Base-by-base conservation (phyloP, 345 rosid genomes). In the Citrus maxima region DNA sequence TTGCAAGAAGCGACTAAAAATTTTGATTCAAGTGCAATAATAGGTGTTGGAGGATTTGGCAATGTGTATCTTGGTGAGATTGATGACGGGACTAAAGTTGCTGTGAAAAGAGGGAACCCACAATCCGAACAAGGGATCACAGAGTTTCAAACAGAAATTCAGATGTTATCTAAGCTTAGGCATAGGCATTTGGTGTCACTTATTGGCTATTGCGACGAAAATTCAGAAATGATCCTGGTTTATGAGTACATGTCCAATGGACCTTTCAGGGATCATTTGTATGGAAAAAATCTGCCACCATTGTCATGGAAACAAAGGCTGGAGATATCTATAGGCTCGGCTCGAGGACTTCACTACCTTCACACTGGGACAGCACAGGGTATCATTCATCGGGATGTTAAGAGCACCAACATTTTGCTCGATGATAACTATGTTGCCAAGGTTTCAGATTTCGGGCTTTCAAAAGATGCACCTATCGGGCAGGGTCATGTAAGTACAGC, bases 321-420 rank as follows among this genome's bases (percentile, higher is more conserved):
- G 7, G 97, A 93, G 88, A 91, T 93, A 73, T 84, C 84, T 78
- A 93, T 93, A 27, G 97, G 97, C 12, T 78, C 97, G 13, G 97
- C 97, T 21, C 90, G 95, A 0, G 97, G 97, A 62, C 90, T 91
- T 77, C 97, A 93, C 77, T 93, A 93, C 82, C 80, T 93, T 46
- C 97, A 93, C 82, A 93, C 97, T 0, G 97, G 97, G 21, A 91
- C 97, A n/a, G 93, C 97, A 40, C 97, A 93, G 77, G 97, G 97
- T 46, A 93, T 93, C 79, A 93, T 93, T 74, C 97, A 93, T 76
- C 91, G 97, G 3, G 97, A 93, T 73, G 97, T 93, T 22, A 93
- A 93, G 84, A 90, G 92, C 28, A 93, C 97, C 38, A 93, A 93
- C 76, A 93, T 93, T 71, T 78, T 93, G 72, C 95, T 93, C 2